phyloP scores from a whole-genome alignment of 345 rosid genomes.

The Sonneratia caseolaris region DNA sequence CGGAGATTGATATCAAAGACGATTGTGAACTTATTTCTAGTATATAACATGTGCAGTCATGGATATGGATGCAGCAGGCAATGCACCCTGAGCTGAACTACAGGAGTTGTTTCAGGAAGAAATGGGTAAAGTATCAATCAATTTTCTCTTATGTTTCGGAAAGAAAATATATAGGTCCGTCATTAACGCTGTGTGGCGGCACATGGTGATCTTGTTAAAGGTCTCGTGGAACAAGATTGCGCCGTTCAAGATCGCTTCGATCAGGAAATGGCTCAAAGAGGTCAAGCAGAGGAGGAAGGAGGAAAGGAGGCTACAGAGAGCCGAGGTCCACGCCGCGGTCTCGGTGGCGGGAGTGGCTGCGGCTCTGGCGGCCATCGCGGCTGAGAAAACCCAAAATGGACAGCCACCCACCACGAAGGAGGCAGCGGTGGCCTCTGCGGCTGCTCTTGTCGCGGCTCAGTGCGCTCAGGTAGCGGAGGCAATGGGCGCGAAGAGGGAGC shows the following conservation, averaged over 20 bases:
- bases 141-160: background rate
- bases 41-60: conserved; percentile 44
- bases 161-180: too few species aligned
- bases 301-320: conserved; percentile 61
- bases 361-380: conserved; percentile 70
- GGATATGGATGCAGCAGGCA: conserved; percentile 99
- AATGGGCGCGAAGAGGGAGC: conserved; percentile 77
- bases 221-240: conserved; percentile 55
- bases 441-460: conserved; percentile 77
- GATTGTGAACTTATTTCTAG: background rate
- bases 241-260: conserved; percentile 35
- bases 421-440: conserved; percentile 75
- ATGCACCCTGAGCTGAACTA: conserved; percentile 94
- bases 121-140: conserved; percentile 39
- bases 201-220: conserved; percentile 9
- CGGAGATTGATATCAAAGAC: background rate
- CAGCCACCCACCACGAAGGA: conserved; percentile 29
- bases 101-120: conserved; percentile 65
- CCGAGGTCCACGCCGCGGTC: conserved; percentile 85
- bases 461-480: conserved; percentile 78
- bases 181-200: too few species aligned
- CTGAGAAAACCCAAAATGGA: conserved; percentile 36
- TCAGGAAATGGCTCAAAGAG: conserved; percentile 86
- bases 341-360: conserved; percentile 87
- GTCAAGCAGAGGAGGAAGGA: conserved; percentile 67